Evolutionary conservation across 495 filamentous ascomycete species (phyloP).

Genomic region (Aspergillus baeticus): DNA sequence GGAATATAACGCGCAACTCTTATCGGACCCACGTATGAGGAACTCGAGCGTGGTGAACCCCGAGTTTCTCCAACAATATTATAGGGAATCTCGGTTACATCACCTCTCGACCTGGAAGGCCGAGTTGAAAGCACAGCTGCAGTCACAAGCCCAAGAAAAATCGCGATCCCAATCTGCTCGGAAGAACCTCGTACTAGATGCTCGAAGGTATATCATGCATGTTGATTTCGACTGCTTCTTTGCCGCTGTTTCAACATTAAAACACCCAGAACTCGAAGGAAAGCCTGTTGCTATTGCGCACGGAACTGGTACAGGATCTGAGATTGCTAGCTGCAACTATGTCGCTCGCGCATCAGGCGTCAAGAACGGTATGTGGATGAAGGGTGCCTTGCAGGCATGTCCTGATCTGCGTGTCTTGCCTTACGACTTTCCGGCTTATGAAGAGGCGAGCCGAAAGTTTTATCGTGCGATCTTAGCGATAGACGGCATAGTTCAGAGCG

Average conservation of each 20-base stretch:
- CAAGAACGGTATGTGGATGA: slow-evolving; percentile 99
- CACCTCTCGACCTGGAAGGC: slow-evolving; percentile 96
- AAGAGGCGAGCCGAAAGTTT: slow-evolving; percentile 84
- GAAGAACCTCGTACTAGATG: slow-evolving; percentile 52
- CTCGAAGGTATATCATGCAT: slow-evolving; percentile 84
- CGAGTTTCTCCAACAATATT: slow-evolving; percentile 90
- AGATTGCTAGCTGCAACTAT: slow-evolving; percentile 98
- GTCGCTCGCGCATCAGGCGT: slow-evolving; percentile 79
- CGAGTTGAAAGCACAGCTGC: slow-evolving; percentile 82
- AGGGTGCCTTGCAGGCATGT: slow-evolving; percentile 76
- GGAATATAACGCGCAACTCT: slow-evolving; percentile 81
- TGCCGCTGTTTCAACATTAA: slow-evolving; percentile 82
- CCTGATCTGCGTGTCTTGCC: slow-evolving; percentile 81
- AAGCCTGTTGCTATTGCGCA: slow-evolving; percentile 92
- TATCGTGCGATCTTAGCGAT: slow-evolving; percentile 80
- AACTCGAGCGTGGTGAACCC: slow-evolving; percentile 87
- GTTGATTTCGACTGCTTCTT: slow-evolving; percentile 99
- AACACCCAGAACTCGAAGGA: slow-evolving; percentile 69
- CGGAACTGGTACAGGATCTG: slow-evolving; percentile 77
- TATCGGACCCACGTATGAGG: slow-evolving; percentile 77
- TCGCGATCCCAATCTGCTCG: slow-evolving; percentile 49
- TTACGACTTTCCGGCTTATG: slow-evolving; percentile 93
- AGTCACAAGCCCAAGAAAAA: slow-evolving; percentile 71
- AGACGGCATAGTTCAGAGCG: slow-evolving; percentile 85
- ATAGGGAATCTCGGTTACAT: slow-evolving; percentile 88